Evolutionary conservation across 352 stramenopile species (phyloP), one percentile per base, ranked within the genome.

Genomic region (Thalassiosira pacifica): DNA sequence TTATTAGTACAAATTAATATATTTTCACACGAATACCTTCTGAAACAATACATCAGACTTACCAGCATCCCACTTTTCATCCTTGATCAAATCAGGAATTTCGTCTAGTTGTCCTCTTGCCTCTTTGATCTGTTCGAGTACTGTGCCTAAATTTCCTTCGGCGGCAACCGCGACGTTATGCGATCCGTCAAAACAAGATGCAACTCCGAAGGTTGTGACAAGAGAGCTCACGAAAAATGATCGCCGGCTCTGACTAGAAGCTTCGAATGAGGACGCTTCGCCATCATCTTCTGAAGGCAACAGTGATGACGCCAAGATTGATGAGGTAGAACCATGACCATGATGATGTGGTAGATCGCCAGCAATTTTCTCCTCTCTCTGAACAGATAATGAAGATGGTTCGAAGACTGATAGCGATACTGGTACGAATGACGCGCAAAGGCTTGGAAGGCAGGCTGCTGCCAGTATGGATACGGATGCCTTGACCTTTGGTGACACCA

Each of bases 1-100:
- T 48, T 48, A 48, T 6, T 13, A 48, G n/a, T n/a, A n/a, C n/a
- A n/a, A n/a, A n/a, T n/a, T n/a, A n/a, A n/a, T n/a, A n/a, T n/a
- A n/a, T n/a, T n/a, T n/a, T n/a, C n/a, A n/a, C n/a, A n/a, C n/a
- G n/a, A n/a, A n/a, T n/a, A n/a, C n/a, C n/a, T n/a, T n/a, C n/a
- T n/a, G n/a, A n/a, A n/a, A n/a, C n/a, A n/a, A n/a, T n/a, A n/a
- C n/a, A n/a, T n/a, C n/a, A n/a, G n/a, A 78, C 67, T 75, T 63
- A 87, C 80, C 80, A 26, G 55, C 63, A 82, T 96, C 92, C 92
- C 92, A 96, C 84, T 96, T 93, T 85, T 94, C 85, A 48, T 68
- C 57, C 74, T 94, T 78, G 27, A 96, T 93, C 26, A 96, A 86
- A 32, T 79, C 65, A n/a, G 92, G 92, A 8, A 96, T 64, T 26